Evolutionary conservation across 176 grass and related monocot species (phyloP), one percentile per base, ranked within the genome.

Genomic region (Carex kokanica): DNA sequence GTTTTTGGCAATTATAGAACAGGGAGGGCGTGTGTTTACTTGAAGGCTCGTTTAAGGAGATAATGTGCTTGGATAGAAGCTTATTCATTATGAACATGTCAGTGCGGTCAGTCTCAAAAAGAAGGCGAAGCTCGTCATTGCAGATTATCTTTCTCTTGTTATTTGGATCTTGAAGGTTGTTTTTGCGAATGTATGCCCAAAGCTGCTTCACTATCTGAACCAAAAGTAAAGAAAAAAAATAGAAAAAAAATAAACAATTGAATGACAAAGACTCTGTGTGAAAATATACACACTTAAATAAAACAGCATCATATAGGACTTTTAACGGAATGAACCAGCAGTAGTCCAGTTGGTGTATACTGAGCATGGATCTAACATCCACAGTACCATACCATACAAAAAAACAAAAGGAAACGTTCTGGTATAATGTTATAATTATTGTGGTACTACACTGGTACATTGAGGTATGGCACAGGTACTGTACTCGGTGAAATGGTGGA

Each of bases 21-120:
- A 38, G 54, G 29, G 36, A 20, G 11, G 79, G 83, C 49, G 25
- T 8, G 9, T 60, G 32, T 41, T 81, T 88, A 97, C 94, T 90
- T 87, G 84, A 72, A 85, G 88, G 34, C 61, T 91, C 91, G 0
- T 24, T 65, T 64, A 97, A 83, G 82, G 91, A 57, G 78, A 57
- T 86, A 87, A 97, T 97, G 88, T 97, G 94, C 89, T 97, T 97
- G 14, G 89, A 67, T 21, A 97, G 64, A 73, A 97, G 89, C 74
- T 97, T 97, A 83, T 97, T 97, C 94, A 97, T 97, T 84, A 91
- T 93, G 87, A 97, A 97, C 94, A 97, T 97, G 54, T 97, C 94
- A 51, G 94, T 97, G 67, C 72, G 90, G 75, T 97, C 94, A 65
- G 94, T 97, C 89, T 97, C 91, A 86, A 97, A 97, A 83, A 93